These are phyloP conservation scores for Mycena citricolor DNA, from an alignment of 1,284 basidiomycete genomes.

Conservation along the genomic window DNA sequence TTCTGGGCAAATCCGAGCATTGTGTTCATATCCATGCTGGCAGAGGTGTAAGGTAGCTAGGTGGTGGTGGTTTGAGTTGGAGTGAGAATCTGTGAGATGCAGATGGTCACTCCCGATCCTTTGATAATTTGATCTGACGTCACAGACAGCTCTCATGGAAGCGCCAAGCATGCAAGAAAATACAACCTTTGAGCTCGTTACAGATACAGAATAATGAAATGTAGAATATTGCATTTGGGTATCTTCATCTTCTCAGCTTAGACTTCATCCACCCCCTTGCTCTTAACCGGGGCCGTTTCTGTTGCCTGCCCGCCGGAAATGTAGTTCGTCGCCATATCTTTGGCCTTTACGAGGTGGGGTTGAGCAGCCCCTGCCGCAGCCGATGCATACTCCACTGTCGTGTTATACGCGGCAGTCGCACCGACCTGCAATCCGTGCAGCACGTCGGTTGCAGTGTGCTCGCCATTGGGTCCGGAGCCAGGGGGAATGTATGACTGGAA, in stretches of 20 bases:
- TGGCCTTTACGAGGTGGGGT: constrained; percentile 37
- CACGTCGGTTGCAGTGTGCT: constrained; percentile 27
- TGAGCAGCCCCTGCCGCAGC: constrained; percentile 41
- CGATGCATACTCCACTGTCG: constrained; percentile 35
- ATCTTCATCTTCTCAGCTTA: background rate
- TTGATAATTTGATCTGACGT: too few species aligned
- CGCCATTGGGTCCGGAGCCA: constrained; percentile 21
- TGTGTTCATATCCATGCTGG: too few species aligned
- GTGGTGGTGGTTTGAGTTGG: too few species aligned
- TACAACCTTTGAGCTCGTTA: too few species aligned
- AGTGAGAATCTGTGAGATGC: too few species aligned
- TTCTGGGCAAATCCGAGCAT: constrained; percentile 14
- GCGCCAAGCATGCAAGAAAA: too few species aligned
- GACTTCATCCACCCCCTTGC: constrained; percentile 20
- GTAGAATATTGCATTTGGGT: too few species aligned
- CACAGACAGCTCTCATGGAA: too few species aligned
- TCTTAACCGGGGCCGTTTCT: constrained; percentile 26
- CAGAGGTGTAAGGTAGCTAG: too few species aligned
- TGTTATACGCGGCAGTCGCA: constrained; percentile 36
- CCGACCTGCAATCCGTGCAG: constrained; percentile 36
- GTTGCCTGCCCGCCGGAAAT: constrained; percentile 22
- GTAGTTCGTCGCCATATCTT: constrained; percentile 29
- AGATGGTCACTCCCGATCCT: too few species aligned
- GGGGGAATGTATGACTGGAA: constrained; percentile 36
- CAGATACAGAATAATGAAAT: too few species aligned